Evolutionary conservation across 352 stramenopile genomes (phyloP).

Genomic region (Globisporangium lucens): DNA sequence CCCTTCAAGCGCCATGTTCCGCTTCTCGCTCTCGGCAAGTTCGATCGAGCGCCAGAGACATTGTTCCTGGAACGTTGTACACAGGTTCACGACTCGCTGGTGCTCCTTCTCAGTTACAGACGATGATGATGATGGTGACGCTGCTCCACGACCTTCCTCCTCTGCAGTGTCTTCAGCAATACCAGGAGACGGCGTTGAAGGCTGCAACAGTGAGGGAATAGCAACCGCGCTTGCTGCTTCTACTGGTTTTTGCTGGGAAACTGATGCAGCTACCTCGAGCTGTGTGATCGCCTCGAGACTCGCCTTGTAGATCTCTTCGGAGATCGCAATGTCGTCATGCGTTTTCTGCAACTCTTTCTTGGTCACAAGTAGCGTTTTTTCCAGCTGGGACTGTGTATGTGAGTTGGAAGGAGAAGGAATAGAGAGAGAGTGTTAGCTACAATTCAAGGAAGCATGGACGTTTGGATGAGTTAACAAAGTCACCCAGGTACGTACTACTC

Average conservation of each 20-base stretch:
- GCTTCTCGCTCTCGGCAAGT: conserved; percentile 53
- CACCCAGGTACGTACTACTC: background rate
- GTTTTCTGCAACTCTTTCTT: conserved; percentile 41
- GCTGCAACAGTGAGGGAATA: background rate
- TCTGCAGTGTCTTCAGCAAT: background rate
- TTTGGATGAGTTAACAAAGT: background rate
- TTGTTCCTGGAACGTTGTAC: conserved; percentile 70
- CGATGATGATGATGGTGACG: too few relatives aligned
- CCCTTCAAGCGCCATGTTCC: conserved; percentile 24
- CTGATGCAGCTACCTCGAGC: conserved; percentile 27
- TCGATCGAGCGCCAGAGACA: conserved; percentile 76
- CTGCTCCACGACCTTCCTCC: background rate
- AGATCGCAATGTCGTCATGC: conserved; percentile 38
- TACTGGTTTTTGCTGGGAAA: background rate
- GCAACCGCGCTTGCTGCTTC: background rate
- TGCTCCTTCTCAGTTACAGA: conserved; percentile 25
- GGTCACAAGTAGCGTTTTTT: conserved; percentile 25
- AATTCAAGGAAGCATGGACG: too few relatives aligned
- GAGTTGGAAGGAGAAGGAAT: background rate
- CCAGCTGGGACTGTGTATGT: conserved; percentile 23
- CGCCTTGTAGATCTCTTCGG: conserved; percentile 63
- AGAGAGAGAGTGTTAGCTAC: too few relatives aligned
- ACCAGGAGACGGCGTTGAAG: background rate
- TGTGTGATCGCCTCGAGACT: conserved; percentile 57
- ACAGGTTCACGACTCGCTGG: conserved; percentile 43